A percentile compares a stretch with the other conserved stretches of the same genome.
Evolutionary conservation across 2,329 filamentous ascomycete species (phyloP).

Genomic region (Colletotrichum sublineola): DNA sequence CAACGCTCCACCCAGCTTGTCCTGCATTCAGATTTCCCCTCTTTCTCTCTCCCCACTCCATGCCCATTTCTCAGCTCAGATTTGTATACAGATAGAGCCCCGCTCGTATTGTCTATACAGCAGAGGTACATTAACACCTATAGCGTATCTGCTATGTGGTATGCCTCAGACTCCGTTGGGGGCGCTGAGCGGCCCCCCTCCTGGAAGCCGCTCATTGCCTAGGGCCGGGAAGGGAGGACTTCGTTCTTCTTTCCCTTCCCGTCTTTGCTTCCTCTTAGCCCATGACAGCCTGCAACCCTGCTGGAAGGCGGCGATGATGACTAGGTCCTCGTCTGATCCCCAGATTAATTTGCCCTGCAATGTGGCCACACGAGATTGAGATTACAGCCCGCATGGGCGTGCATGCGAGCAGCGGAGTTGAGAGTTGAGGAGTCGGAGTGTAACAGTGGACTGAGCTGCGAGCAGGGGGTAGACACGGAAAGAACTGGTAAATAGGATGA

Average conservation of each 20-base stretch:
- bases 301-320: slow-evolving; percentile 18
- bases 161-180: slow-evolving; percentile 12
- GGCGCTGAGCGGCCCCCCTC: slow-evolving; percentile 6
- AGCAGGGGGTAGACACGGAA: background rate
- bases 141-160: background rate
- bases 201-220: background rate
- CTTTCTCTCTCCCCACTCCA: background rate
- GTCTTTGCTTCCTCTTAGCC: slow-evolving; percentile 34
- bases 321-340: background rate
- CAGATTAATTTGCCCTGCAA: slow-evolving; percentile 34
- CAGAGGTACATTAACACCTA: background rate
- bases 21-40: slow-evolving; percentile 9
- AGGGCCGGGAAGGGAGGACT: slow-evolving; percentile 7
- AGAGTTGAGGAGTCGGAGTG: slow-evolving; percentile 8
- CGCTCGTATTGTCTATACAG: background rate
- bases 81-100: background rate
- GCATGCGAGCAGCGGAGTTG: slow-evolving; percentile 18
- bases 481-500: slow-evolving; percentile 14
- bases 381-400: slow-evolving; percentile 9
- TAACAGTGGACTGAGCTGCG: background rate
- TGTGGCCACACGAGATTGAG: slow-evolving; percentile 21
- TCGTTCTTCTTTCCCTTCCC: slow-evolving; percentile 22
- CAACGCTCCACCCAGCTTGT: slow-evolving; percentile 6
- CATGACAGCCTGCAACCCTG: slow-evolving; percentile 35
- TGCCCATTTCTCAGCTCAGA: background rate